A percentile compares a stretch with the other conserved stretches of the same genome.
phyloP scores from a whole-genome alignment of 352 stramenopile genomes.

The Pythium vanterpoolii region DNA sequence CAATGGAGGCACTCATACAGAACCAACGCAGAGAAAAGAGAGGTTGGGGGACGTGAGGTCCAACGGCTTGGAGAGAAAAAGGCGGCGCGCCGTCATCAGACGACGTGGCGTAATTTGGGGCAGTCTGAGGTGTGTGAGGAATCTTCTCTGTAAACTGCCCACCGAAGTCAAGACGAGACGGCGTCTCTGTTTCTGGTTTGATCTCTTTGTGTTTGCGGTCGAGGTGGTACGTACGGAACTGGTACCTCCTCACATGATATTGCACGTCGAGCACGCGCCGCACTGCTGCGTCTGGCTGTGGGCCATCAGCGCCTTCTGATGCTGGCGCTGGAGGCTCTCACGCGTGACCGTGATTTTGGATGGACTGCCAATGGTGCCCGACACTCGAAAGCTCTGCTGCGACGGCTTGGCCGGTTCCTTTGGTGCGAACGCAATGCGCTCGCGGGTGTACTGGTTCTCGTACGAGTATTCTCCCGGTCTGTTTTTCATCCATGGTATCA shows the following conservation, averaged over 20 bases:
- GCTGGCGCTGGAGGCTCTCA: conserved; percentile 80
- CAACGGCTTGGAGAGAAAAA: too few species aligned
- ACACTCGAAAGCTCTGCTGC: conserved; percentile 73
- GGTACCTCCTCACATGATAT: conserved; percentile 43
- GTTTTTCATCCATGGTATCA: not conserved
- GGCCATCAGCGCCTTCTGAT: conserved; percentile 77
- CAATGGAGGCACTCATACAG: not conserved
- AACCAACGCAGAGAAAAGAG: not conserved
- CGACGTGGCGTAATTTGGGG: not conserved
- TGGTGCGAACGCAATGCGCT: conserved; percentile 83
- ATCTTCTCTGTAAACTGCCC: not conserved
- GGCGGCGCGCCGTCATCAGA: too few species aligned
- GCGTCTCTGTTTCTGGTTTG: conserved; percentile 5
- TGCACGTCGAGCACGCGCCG: conserved; percentile 52
- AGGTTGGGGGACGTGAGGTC: too few species aligned
- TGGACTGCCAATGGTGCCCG: conserved; percentile 30
- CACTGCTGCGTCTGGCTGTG: conserved; percentile 69
- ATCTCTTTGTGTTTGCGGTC: not conserved
- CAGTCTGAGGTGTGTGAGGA: not conserved
- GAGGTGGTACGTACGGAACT: not conserved
- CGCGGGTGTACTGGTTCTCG: conserved; percentile 88
- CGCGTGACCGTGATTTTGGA: conserved; percentile 66
- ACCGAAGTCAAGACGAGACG: not conserved
- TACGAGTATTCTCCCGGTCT: conserved; percentile 86
- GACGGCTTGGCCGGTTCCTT: conserved; percentile 85